phyloP scores from a whole-genome alignment of 73 alveolate genomes.

The Durusdinium trenchii region DNA sequence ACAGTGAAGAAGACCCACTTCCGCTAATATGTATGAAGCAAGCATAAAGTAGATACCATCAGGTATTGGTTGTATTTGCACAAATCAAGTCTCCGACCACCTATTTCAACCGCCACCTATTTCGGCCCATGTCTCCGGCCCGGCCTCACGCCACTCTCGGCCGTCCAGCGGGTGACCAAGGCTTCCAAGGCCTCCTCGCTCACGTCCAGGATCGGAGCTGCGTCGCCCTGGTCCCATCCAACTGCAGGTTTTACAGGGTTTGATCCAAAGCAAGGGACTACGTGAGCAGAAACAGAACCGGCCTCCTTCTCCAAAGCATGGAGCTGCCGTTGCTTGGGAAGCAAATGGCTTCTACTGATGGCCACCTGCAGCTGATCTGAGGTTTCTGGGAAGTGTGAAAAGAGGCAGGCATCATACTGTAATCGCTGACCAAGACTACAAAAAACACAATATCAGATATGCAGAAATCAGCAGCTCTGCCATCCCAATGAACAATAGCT shows the following conservation, averaged over 20 bases:
- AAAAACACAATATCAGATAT: too few species aligned
- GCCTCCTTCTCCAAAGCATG: slow-evolving; percentile 57
- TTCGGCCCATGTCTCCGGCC: background rate
- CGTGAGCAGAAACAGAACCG: too few species aligned
- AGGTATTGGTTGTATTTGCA: background rate
- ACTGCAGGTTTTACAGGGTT: background rate
- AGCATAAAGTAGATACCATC: background rate
- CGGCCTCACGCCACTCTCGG: slow-evolving; percentile 74
- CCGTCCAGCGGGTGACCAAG: slow-evolving; percentile 70
- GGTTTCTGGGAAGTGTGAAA: background rate
- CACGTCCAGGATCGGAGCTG: background rate
- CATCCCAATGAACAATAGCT: too few species aligned
- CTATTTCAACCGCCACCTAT: too few species aligned
- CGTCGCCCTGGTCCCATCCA: background rate
- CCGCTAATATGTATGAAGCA: background rate
- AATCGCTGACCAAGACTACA: too few species aligned
- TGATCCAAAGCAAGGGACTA: background rate
- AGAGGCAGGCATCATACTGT: too few species aligned
- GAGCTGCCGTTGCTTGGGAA: slow-evolving; percentile 55
- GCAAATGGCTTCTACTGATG: slow-evolving; percentile 50
- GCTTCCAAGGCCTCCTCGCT: slow-evolving; percentile 16
- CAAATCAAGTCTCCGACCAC: background rate
- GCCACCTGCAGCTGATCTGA: background rate
- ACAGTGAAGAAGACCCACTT: background rate
- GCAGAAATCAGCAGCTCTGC: too few species aligned